Evolutionary conservation across 352 stramenopile genomes (phyloP), one percentile per base, ranked within the genome.

Genomic region (Globisporangium viniferum): DNA sequence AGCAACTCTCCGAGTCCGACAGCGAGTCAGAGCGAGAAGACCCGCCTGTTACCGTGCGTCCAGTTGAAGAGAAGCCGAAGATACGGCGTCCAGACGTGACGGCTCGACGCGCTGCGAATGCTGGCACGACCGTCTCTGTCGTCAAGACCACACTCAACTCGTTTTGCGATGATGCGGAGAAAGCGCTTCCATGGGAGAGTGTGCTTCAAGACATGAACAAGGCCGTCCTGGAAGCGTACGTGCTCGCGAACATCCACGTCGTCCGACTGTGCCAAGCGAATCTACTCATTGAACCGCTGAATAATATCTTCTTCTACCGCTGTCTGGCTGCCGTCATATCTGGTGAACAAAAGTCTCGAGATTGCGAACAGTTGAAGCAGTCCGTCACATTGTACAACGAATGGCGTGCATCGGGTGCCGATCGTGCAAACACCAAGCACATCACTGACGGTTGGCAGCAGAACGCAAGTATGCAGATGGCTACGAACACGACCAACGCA

Each of bases 151-250:
- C 18, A 0, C 44, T 70, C 57, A 70, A 70, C 31, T 61, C 46
- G 10, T 66, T 70, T 12, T 70, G 57, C 33, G 56, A 55, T 2
- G 24, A 55, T 0, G 3, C 31, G 8, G 24, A 55, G 5, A 66
- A 48, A 51, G 29, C 57, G 48, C 36, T 70, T 22, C 56, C 46
- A 9, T 70, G 65, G 57, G 57, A 59, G 24, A 62, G 49, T 3
- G 46, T 62, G 12, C 24, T 70, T 6, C 2, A 48, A 1, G 57
- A 66, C 24, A 70, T 61, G 46, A 70, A 70, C 65, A 70, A 70
- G 49, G 18, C 10, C 0, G 57, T 70, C 0, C 0, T 61, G 33
- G 65, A 70, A 10, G 57, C 65, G 22, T 70, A 66, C 41, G 65
- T 66, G 22, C 57, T 70, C 57, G 65, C 65, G 7, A 66, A 70